Evolutionary conservation across 2,329 filamentous ascomycete genomes (phyloP).

Genomic region (Cercospora sp.): DNA sequence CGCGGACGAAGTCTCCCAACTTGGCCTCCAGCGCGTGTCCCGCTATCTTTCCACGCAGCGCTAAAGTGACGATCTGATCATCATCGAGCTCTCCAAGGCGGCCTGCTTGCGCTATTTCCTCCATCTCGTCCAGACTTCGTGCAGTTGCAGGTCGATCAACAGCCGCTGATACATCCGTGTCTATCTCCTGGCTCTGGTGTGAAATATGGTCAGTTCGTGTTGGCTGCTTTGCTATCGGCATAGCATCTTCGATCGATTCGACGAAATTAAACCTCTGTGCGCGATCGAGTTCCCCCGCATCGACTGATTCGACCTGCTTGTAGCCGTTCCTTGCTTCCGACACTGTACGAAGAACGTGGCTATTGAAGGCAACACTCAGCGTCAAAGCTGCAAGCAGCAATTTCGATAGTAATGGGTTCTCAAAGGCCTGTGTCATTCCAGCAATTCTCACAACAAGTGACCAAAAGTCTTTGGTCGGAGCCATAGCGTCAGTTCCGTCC

Average conservation of each 20-base stretch:
- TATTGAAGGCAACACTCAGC: background rate
- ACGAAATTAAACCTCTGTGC: background rate
- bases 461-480: background rate
- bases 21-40: constrained; percentile 94
- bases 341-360: background rate
- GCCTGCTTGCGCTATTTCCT: constrained; percentile 77
- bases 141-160: constrained; percentile 28
- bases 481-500: background rate
- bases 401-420: background rate
- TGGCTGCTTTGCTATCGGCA: background rate
- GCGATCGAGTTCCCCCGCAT: background rate
- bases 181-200: background rate
- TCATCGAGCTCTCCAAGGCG: constrained; percentile 75
- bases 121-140: constrained; percentile 68
- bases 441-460: background rate
- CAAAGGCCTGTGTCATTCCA: background rate
- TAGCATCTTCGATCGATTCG: background rate
- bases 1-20: constrained; percentile 84
- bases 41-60: constrained; percentile 86
- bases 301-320: background rate
- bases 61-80: constrained; percentile 79
- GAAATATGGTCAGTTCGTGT: background rate
- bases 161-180: background rate
- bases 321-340: background rate
- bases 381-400: background rate